phyloP scores from a whole-genome alignment of 2,329 filamentous ascomycete genomes.

The Talaromyces sp. region DNA sequence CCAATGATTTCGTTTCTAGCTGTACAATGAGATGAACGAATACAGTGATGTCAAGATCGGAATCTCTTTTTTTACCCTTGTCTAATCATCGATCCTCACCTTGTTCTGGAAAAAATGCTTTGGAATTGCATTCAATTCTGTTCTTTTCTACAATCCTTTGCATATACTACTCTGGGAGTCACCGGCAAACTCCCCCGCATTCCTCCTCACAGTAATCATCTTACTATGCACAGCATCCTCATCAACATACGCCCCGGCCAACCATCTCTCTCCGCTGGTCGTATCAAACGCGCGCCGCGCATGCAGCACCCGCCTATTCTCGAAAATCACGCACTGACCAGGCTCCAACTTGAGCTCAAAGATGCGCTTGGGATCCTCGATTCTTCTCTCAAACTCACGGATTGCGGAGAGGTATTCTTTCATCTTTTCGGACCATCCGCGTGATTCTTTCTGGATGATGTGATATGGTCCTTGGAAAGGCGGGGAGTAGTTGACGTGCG shows the following conservation, averaged over 20 bases:
- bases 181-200: slow-evolving; percentile 3
- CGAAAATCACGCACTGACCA: slow-evolving; percentile 90
- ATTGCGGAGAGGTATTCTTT: slow-evolving; percentile 45
- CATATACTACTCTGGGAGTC: not conserved
- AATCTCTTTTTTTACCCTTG: not conserved
- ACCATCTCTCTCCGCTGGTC: slow-evolving; percentile 65
- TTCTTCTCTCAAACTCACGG: slow-evolving; percentile 54
- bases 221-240: slow-evolving; percentile 53
- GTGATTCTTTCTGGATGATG: not conserved
- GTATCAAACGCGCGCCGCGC: slow-evolving; percentile 71
- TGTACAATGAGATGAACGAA: slow-evolving; percentile 12
- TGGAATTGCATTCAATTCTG: not conserved
- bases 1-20: not conserved
- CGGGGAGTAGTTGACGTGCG: slow-evolving; percentile 66
- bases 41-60: too few relatives aligned
- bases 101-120: not conserved
- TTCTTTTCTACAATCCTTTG: not conserved
- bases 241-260: slow-evolving; percentile 81
- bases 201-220: slow-evolving; percentile 15
- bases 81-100: not conserved
- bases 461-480: slow-evolving; percentile 67
- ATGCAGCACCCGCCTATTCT: slow-evolving; percentile 82
- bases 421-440: slow-evolving; percentile 21
- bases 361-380: slow-evolving; percentile 58
- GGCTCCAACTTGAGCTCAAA: slow-evolving; percentile 70